phyloP scores from a whole-genome alignment of 2,329 filamentous ascomycete genomes.

The Colletotrichum cordylinicola region DNA sequence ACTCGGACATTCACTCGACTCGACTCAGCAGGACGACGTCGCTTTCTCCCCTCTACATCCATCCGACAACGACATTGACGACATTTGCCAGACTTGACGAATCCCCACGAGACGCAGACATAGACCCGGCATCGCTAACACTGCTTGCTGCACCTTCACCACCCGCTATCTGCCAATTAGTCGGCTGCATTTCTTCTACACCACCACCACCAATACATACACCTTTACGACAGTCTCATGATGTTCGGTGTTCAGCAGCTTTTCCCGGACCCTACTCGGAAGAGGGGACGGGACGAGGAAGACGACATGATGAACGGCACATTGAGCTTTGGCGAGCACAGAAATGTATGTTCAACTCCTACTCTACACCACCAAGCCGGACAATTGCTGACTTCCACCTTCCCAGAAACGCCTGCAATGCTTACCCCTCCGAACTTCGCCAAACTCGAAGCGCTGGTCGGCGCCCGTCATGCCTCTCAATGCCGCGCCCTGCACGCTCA shows the following conservation, averaged over 20 bases:
- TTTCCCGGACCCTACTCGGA: conserved; percentile 2
- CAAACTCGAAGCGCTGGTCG: conserved; percentile 35
- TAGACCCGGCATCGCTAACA: not conserved
- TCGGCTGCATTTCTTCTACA: not conserved
- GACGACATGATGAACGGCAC: conserved; percentile 40
- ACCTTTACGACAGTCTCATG: not conserved
- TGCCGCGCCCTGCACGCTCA: conserved; percentile 32
- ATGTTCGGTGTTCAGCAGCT: conserved; percentile 8
- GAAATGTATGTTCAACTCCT: conserved; percentile 44
- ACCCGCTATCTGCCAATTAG: not conserved
- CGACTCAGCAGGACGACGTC: not conserved
- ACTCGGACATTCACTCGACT: not conserved
- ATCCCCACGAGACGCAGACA: not conserved
- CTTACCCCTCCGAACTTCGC: conserved; percentile 55
- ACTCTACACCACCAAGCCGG: not conserved
- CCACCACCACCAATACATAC: not conserved
- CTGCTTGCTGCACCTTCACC: not conserved
- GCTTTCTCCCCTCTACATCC: not conserved
- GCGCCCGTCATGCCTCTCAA: conserved; percentile 14
- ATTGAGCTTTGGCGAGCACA: conserved; percentile 55
- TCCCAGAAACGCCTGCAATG: conserved; percentile 60
- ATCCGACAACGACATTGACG: not conserved
- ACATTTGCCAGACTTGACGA: not conserved
- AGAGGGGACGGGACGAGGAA: conserved; percentile 43
- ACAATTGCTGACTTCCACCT: not conserved